Evolutionary conservation across 768 basidiomycete species (phyloP).

Genomic region (Lentinula guzmanii): DNA sequence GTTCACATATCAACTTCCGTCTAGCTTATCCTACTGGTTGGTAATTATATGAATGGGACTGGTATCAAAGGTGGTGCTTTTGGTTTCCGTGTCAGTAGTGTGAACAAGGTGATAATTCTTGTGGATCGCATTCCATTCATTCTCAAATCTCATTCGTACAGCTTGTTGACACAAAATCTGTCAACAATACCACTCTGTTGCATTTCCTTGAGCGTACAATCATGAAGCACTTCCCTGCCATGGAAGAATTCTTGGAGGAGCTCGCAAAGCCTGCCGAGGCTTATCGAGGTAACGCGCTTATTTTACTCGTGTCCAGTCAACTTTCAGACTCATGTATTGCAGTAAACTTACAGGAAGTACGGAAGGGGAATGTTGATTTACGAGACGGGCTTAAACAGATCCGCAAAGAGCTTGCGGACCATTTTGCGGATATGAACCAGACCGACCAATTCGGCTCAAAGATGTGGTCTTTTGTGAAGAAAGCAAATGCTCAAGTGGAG

Average conservation of each 20-base stretch:
- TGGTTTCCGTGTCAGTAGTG: conserved; percentile 94
- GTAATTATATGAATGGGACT: conserved; percentile 98
- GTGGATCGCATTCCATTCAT: background rate
- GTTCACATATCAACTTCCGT: background rate
- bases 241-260: conserved; percentile 87
- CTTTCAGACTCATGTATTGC: conserved; percentile 5
- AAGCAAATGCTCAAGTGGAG: conserved; percentile 68
- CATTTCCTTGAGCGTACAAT: conserved; percentile 93
- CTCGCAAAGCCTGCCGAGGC: conserved; percentile 86
- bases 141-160: conserved; percentile 19
- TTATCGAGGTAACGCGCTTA: conserved; percentile 65
- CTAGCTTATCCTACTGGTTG: conserved; percentile 88
- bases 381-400: conserved; percentile 75
- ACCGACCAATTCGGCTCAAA: conserved; percentile 79
- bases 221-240: conserved; percentile 78
- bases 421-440: conserved; percentile 68
- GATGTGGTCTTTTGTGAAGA: conserved; percentile 88
- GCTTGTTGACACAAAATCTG: conserved; percentile 97
- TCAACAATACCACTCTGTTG: conserved; percentile 88
- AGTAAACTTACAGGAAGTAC: conserved; percentile 87
- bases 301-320: background rate
- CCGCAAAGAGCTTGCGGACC: conserved; percentile 69
- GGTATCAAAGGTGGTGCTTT: conserved; percentile 95
- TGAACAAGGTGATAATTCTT: conserved; percentile 71
- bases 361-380: conserved; percentile 68